Evolutionary conservation across 805 yeast genomes (phyloP).

Genomic region (Lipomyces yamadae): DNA sequence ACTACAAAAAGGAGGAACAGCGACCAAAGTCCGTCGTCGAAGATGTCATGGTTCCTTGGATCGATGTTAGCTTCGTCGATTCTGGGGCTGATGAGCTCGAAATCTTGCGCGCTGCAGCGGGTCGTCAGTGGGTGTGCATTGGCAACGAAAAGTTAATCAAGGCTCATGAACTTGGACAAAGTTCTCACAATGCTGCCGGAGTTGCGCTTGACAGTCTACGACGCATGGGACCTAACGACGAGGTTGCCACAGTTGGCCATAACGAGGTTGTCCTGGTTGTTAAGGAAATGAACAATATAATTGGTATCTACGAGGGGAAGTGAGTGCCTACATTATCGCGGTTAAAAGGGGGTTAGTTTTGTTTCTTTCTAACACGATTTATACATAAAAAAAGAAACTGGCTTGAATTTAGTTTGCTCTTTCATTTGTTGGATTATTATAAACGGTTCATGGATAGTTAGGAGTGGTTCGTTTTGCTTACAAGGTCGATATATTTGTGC

Average conservation of each 20-base stretch:
- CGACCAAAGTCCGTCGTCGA: slow-evolving; percentile 11
- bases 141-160: slow-evolving; percentile 23
- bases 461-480: neutral
- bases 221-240: slow-evolving; percentile 21
- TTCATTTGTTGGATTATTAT: neutral
- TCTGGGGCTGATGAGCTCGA: slow-evolving; percentile 32
- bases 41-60: slow-evolving; percentile 35
- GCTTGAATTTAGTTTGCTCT: neutral
- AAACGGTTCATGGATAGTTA: neutral
- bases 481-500: neutral
- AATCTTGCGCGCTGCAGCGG: slow-evolving; percentile 36
- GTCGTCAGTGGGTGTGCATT: slow-evolving; percentile 35
- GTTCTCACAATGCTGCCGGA: slow-evolving; percentile 13
- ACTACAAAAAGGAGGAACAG: slow-evolving; percentile 42
- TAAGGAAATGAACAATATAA: slow-evolving; percentile 16
- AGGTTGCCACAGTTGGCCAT: neutral
- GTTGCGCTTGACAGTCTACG: slow-evolving; percentile 17
- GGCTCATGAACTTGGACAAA: slow-evolving; percentile 20
- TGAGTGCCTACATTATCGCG: neutral
- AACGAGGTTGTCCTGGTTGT: slow-evolving; percentile 30
- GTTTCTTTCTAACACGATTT: slow-evolving; percentile 4
- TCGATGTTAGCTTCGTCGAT: slow-evolving; percentile 30
- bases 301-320: slow-evolving; percentile 27
- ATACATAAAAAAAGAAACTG: slow-evolving; percentile 5
- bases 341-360: neutral